Evolutionary conservation across 164 flowering plant species (phyloP), one percentile per base, ranked within the genome.

Genomic region (Saururus chinensis): DNA sequence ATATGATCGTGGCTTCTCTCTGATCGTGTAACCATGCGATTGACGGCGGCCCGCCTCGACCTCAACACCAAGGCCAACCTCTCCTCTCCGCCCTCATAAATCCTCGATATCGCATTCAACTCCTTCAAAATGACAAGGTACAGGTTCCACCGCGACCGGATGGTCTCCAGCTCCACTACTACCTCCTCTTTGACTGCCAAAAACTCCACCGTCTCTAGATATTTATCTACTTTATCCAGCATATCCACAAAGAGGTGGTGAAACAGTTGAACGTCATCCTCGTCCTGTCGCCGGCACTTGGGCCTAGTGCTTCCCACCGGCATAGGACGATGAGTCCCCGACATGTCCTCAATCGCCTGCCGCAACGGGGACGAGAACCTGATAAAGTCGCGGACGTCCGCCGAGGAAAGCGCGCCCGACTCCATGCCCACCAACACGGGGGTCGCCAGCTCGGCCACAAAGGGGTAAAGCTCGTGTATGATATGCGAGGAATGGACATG

Each of bases 61-160:
- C 76, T 79, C 79, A 92, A 52, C 37, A 78, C 56, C 0, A 58
- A 61, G 74, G 70, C 71, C 63, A 88, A 73, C 8, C 24, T 20
- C 51, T 81, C 88, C 61, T 79, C 81, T 42, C 73, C 79, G 21
- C 82, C 86, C 25, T 62, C 21, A 74, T 70, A 88, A 19, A 86
- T 71, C 65, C 75, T 81, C 37, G 92, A 78, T 51, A 85, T 70
- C 56, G 68, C 58, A 74, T 75, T 63, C 70, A 89, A 51, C 57
- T 81, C 92, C 76, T 80, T 89, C 64, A 92, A 66, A 51, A 88
- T 71, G 20, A 78, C 61, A 56, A 92, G 87, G 71, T 80, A 82
- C 53, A 77, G 80, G 59, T 74, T 66, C 80, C 83, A 84, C 22
- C 69, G 72, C 16, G 60, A 14, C 20, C 52, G 40, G 53, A 22